phyloP scores from a whole-genome alignment of 2,329 filamentous ascomycete species.

The Talaromyces rugulosus region DNA sequence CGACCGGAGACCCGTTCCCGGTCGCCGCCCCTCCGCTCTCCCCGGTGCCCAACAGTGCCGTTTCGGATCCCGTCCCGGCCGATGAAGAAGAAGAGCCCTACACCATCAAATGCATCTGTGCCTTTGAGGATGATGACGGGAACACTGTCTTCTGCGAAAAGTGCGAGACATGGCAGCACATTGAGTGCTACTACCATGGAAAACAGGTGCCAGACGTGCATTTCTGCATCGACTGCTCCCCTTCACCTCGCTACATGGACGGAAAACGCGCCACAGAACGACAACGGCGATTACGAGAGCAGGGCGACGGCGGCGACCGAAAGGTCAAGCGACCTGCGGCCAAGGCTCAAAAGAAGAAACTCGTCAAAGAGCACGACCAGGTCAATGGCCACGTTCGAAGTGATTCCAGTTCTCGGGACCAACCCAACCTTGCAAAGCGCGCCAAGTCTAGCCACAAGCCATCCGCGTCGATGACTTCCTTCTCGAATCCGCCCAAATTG shows the following conservation, averaged over 20 bases:
- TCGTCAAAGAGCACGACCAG: conserved; percentile 61
- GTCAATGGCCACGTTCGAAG: conserved; percentile 63
- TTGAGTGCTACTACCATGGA: conserved; percentile 88
- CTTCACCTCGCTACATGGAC: conserved; percentile 74
- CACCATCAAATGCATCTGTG: conserved; percentile 97
- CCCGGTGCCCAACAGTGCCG: conserved; percentile 38
- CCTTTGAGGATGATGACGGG: conserved; percentile 90
- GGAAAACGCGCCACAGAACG: conserved; percentile 69
- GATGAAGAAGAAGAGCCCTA: conserved; percentile 53
- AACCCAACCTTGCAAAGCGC: conserved; percentile 61
- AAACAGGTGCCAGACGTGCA: conserved; percentile 72
- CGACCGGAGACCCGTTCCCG: conserved; percentile 43
- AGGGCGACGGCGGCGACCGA: conserved; percentile 60
- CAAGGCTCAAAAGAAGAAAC: conserved; percentile 85
- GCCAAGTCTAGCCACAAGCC: conserved; percentile 76
- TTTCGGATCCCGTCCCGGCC: conserved; percentile 37
- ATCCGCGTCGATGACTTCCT: conserved; percentile 70
- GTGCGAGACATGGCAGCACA: conserved; percentile 98
- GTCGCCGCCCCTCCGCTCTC: conserved; percentile 43
- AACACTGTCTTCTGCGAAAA: conserved; percentile 94
- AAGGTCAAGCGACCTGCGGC: conserved; percentile 69
- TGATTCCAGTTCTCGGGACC: conserved; percentile 49
- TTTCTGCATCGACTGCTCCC: conserved; percentile 84
- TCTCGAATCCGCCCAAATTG: conserved; percentile 61
- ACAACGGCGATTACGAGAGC: conserved; percentile 59